Base-by-base conservation (phyloP, 148 eudicot species). In the Drosera capensis region DNA sequence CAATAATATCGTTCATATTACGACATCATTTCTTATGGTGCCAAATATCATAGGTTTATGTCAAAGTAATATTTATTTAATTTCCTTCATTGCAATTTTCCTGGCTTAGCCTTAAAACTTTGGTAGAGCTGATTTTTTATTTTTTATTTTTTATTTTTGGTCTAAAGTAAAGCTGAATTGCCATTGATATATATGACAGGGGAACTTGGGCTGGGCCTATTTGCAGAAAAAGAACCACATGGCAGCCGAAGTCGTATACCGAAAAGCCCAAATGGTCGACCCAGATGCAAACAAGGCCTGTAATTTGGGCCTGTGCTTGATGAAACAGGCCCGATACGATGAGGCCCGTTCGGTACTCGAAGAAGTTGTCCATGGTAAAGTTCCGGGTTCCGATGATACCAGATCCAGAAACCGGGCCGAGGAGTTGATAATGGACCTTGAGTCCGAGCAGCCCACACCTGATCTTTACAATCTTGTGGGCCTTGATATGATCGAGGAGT, bases 161-260 rank as follows among this genome's bases (percentile, higher is more conserved):
- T n/a, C n/a, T n/a, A n/a, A n/a, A n/a, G n/a, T n/a, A n/a, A n/a
- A n/a, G n/a, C n/a, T n/a, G n/a, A n/a, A n/a, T n/a, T n/a, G n/a
- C n/a, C n/a, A n/a, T n/a, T n/a, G n/a, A n/a, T n/a, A n/a, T n/a
- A n/a, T n/a, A n/a, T n/a, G n/a, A n/a, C 54, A 87, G 96, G 96
- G 96, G 1, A 82, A 87, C 56, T 54, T 87, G 55, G 96, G 80
- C 20, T 87, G 94, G 94, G 96, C 96, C 36, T 87, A 87, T 43
- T 76, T 87, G 85, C 96, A 79, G 23, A 79, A 82, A 55, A 25
- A 49, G 6, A 70, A 79, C 55, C 82, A 62, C 55, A 72, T 70
- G 55, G 76, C 90, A 31, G 94, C 94, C 6, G 96, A 87, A 53
- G 79, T 62, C 14, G 94, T 87, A 2, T 87, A 87, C 43, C 59